These are phyloP conservation scores for Glycyrrhiza uralensis DNA, from an alignment of 306 rosid genomes.

Conservation along the genomic window DNA sequence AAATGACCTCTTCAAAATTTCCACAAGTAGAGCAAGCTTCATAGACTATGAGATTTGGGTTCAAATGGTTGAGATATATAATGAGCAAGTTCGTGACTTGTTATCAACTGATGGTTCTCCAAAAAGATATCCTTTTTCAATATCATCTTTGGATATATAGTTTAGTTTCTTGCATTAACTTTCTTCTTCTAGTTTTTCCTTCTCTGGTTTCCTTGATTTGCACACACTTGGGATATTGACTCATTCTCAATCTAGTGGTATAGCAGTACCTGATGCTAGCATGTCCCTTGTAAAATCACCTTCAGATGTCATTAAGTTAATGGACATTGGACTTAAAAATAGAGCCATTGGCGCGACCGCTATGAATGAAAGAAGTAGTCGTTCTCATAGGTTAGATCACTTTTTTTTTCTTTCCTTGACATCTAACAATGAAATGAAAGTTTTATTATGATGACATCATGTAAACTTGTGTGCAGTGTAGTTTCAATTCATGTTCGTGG, in stretches of 20 bases:
- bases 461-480: slow-evolving; percentile 35
- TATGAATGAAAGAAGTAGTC: slow-evolving; percentile 59
- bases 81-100: slow-evolving; percentile 57
- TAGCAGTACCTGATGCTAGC: slow-evolving; percentile 54
- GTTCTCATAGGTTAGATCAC: slow-evolving; percentile 44
- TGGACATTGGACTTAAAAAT: slow-evolving; percentile 45
- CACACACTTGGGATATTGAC: slow-evolving; percentile 56
- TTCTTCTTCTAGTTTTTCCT: background rate
- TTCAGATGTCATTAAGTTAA: slow-evolving; percentile 41
- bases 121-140: slow-evolving; percentile 44
- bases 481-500: slow-evolving; percentile 45
- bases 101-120: slow-evolving; percentile 22
- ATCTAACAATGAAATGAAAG: background rate
- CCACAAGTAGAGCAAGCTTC: slow-evolving; percentile 24
- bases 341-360: slow-evolving; percentile 46
- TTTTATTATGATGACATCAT: slow-evolving; percentile 6
- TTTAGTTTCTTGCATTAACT: slow-evolving; percentile 6
- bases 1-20: slow-evolving; percentile 44
- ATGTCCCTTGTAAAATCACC: slow-evolving; percentile 40
- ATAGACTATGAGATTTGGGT: slow-evolving; percentile 37
- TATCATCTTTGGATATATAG: background rate
- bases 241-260: slow-evolving; percentile 33
- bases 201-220: slow-evolving; percentile 51
- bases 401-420: background rate
- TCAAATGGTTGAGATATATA: slow-evolving; percentile 54